phyloP scores from a whole-genome alignment of 2,329 filamentous ascomycete species.

The Orbilia quercus region DNA sequence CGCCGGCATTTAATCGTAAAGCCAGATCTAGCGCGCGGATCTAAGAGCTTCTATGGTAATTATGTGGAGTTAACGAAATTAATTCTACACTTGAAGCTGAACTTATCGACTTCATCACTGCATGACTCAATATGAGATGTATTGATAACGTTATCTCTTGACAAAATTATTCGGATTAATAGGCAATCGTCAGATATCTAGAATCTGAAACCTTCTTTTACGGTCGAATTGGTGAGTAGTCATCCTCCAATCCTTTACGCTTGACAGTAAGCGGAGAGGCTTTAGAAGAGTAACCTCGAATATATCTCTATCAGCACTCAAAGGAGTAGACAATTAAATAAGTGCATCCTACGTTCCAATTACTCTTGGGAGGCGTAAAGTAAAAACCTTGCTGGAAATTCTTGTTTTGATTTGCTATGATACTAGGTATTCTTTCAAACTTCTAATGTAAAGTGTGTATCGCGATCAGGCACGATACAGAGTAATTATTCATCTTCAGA shows the following conservation, averaged over 20 bases:
- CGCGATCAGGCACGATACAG: too few relatives aligned
- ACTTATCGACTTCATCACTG: background rate
- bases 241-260: slow-evolving; percentile 18
- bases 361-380: too few relatives aligned
- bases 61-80: slow-evolving; percentile 16
- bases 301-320: too few relatives aligned
- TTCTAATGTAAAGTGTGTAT: too few relatives aligned
- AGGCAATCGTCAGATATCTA: background rate
- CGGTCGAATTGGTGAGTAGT: background rate
- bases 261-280: background rate
- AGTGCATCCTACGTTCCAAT: too few relatives aligned
- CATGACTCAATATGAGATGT: background rate
- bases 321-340: too few relatives aligned
- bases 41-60: background rate
- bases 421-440: too few relatives aligned
- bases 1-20: slow-evolving; percentile 24
- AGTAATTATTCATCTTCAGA: too few relatives aligned
- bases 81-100: background rate
- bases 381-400: too few relatives aligned
- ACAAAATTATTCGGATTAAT: background rate
- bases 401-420: too few relatives aligned
- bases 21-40: slow-evolving; percentile 10
- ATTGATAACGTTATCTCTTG: slow-evolving; percentile 12
- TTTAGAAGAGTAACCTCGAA: too few relatives aligned
- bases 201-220: slow-evolving; percentile 7